Base-by-base conservation (phyloP, 768 basidiomycete genomes). In the Boletus rubroflammeus region DNA sequence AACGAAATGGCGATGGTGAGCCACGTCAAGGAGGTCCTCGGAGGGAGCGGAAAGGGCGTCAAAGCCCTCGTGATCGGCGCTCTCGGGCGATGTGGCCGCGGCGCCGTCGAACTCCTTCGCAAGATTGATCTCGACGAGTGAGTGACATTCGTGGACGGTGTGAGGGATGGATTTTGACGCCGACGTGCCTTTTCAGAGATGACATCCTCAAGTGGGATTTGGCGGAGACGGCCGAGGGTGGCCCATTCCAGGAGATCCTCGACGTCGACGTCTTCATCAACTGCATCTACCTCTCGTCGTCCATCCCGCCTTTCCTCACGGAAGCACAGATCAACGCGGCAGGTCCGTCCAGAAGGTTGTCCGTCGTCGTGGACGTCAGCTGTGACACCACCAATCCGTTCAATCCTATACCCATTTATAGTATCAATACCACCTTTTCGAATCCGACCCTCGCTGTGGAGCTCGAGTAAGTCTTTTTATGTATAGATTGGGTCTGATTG, bases 331-430 rank as follows among this genome's bases (percentile, higher is more conserved):
- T 97, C 59, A 72, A 72, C n/a, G 77, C 78, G 21, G 90, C 89
- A 13, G 93, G 94, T 25, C 72, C 75, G 51, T 62, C 73, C 17
- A 79, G 97, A 55, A 77, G 79, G 53, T 72, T 99, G 55, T 78
- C 83, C 23, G 85, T 95, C 28, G 84, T 98, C 44, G 97, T 98
- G 25, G 97, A 99, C 63, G 97, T 99, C 63, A 96, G 93, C 69
- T 99, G 97, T 76, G 97, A 99, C 71, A 98, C 96, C 23, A 98
- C 94, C 50, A 99, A 99, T 72, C 95, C 97, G 15, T 88, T 88
- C 81, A 99, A 98, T 72, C 97, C 97, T 1, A 89, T 98, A 61
- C 97, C 97, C 9, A 87, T 99, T 56, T 99, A 99, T 75, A 77
- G 67, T 51, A 81, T 94, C 74, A 98, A 97, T 74, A 98, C 96